These are phyloP conservation scores for barrel medic (Medicago truncatula) DNA, from an alignment of 306 rosid species.

Conservation along the genomic window DNA sequence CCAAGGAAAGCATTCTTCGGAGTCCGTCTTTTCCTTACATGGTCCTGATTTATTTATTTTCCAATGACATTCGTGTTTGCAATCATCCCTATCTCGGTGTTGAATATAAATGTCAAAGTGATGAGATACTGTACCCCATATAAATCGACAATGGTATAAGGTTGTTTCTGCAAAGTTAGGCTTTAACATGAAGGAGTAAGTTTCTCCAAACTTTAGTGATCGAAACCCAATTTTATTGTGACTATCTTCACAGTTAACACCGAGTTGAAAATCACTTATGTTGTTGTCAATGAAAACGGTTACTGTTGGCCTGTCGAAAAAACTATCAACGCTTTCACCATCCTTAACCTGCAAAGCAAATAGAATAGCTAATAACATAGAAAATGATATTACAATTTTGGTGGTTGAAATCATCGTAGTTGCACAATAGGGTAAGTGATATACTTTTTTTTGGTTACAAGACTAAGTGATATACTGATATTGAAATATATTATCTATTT, in stretches of 20 bases:
- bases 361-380: not conserved
- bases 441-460: too few relatives aligned
- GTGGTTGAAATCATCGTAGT: not conserved
- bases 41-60: not conserved
- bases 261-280: not conserved
- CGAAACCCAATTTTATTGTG: not conserved
- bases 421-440: not conserved
- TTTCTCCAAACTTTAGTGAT: not conserved
- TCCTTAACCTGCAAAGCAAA: not conserved
- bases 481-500: not conserved
- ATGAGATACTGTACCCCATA: not conserved
- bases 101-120: constrained; percentile 2
- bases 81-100: not conserved
- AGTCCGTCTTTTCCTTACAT: not conserved
- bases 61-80: not conserved
- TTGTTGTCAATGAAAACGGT: not conserved
- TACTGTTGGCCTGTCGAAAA: not conserved
- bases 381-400: not conserved
- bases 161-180: not conserved
- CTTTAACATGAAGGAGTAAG: not conserved
- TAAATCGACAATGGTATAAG: not conserved
- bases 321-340: not conserved
- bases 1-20: not conserved
- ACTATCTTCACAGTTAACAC: not conserved
- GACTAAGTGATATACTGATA: not conserved